Evolutionary conservation across 331 rosid species (phyloP), one percentile per base, ranked within the genome.

Genomic region (Rhamnella rubrinervis): DNA sequence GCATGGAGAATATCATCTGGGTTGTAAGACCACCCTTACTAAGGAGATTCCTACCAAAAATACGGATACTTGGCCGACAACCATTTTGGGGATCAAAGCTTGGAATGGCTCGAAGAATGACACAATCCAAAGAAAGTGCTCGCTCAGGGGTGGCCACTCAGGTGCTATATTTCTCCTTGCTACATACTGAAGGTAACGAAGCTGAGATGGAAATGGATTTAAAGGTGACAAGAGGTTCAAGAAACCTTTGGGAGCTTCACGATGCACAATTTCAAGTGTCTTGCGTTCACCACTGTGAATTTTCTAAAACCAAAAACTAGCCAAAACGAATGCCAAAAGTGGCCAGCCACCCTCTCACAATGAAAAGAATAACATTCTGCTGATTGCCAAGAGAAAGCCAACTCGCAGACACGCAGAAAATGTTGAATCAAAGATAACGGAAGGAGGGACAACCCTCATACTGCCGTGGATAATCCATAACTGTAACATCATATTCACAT

Each of bases 341-440:
- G 97, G 96, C 97, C 97, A 92, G 58, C 96, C 97, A 20, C 97
- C 97, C 97, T 86, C 73, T 92, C 97, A 55, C 97, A 89, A 63
- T 92, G 97, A 40, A 92, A 72, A 92, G 84, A 58, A 92, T 78
- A 65, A 92, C 66, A 66, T 81, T 81, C 64, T 91, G 95, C 35
- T 81, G 90, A 59, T 81, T 84, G 39, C 88, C 84, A 35, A 75
- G 77, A 8, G 78, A 70, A 59, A 92, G 88, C 96, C 97, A 92
- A 63, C 83, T 89, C 97, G 55, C 90, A 92, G 57, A 84, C 86
- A 21, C 95, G 90, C 62, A 92, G 97, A 71, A 92, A 89, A 75
- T 92, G 97, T 63, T 92, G 97, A 73, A 89, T 73, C 51, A 89
- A 80, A 44, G 96, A 87, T 40, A 92, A 75, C 0, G 97, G 96